phyloP scores from a whole-genome alignment of 257 asterid genomes.

The Gentiana dahurica region DNA sequence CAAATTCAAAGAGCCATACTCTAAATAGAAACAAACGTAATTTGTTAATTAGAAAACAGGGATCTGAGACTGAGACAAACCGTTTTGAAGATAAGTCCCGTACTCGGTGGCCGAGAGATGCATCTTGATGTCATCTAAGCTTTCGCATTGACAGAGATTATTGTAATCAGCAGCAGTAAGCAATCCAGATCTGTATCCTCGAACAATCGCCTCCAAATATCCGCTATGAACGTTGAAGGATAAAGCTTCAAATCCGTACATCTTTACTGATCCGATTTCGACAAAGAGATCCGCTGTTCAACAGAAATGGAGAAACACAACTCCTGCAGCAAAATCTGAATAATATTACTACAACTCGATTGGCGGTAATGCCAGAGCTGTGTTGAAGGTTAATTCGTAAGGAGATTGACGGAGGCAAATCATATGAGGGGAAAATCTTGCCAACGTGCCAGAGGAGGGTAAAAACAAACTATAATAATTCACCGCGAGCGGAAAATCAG shows the following conservation, averaged over 20 bases:
- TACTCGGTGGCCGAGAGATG: conserved; percentile 94
- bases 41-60: background rate
- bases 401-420: too few species aligned
- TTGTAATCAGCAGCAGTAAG: conserved; percentile 91
- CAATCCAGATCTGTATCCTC: conserved; percentile 84
- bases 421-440: too few species aligned
- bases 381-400: too few species aligned
- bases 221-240: conserved; percentile 91
- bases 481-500: too few species aligned
- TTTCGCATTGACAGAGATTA: conserved; percentile 87
- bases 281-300: background rate
- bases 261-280: conserved; percentile 9
- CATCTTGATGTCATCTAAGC: conserved; percentile 84
- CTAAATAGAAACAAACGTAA: too few species aligned
- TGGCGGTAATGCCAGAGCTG: too few species aligned
- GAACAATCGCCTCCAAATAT: conserved; percentile 83
- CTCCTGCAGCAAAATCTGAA: conserved; percentile 6
- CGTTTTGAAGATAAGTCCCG: conserved; percentile 85
- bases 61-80: conserved; percentile 22
- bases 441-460: too few species aligned
- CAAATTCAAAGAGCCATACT: too few species aligned
- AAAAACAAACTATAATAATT: too few species aligned
- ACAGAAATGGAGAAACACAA: background rate
- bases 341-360: background rate
- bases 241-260: conserved; percentile 96